These are phyloP conservation scores for Fraxinus quadrangulata DNA, from an alignment of 257 asterid genomes.

Conservation along the genomic window DNA sequence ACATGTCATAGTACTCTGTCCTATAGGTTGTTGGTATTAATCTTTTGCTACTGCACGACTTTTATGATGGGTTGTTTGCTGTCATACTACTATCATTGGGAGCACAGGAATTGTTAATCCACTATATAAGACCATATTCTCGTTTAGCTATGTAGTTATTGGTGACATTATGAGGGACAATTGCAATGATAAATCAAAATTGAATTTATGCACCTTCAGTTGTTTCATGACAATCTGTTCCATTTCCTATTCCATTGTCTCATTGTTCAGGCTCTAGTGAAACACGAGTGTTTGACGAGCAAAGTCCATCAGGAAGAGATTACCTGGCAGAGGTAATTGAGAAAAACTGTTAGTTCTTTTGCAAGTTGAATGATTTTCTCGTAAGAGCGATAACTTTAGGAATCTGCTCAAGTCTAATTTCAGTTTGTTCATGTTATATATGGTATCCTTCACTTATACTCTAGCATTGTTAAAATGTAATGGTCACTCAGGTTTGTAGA, in stretches of 20 bases:
- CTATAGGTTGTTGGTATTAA: background rate
- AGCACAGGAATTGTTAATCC: too few relatives aligned
- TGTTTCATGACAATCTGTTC: conserved; percentile 11
- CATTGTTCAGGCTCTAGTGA: conserved; percentile 69
- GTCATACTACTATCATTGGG: background rate
- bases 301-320: conserved; percentile 89
- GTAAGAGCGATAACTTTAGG: background rate
- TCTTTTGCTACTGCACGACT: background rate
- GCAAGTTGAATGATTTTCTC: background rate
- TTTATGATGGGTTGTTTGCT: background rate
- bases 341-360: background rate
- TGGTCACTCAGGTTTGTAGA: conserved; percentile 76
- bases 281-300: conserved; percentile 75
- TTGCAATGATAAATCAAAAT: background rate
- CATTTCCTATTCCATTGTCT: conserved; percentile 17
- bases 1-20: background rate
- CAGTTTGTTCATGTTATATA: conserved; percentile 1
- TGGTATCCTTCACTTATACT: background rate
- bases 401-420: background rate
- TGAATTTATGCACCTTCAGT: conserved; percentile 2
- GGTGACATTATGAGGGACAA: background rate
- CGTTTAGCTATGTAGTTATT: background rate
- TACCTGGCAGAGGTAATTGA: conserved; percentile 83
- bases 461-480: background rate
- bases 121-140: background rate